phyloP scores from a whole-genome alignment of 306 rosid species.

The Quercus alba region DNA sequence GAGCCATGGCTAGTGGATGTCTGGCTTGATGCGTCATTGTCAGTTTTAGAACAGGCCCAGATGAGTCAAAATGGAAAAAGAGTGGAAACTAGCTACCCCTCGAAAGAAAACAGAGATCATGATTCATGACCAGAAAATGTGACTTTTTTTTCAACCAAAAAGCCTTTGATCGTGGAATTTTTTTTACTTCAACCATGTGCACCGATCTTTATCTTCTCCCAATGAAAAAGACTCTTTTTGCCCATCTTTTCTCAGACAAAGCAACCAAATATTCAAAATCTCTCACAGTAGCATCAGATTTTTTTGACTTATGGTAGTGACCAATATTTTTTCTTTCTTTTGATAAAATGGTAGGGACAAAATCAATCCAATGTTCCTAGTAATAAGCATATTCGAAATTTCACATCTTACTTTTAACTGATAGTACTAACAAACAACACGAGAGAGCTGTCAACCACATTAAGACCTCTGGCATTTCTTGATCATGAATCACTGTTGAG shows the following conservation, averaged over 20 bases:
- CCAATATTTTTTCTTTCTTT: no score
- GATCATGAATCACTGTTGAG: slow-evolving; percentile 32
- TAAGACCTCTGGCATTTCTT: background rate
- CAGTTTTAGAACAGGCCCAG: no score
- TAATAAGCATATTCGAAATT: background rate
- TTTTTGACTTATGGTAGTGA: slow-evolving; percentile 4
- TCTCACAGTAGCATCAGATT: background rate
- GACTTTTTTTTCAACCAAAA: slow-evolving; percentile 7
- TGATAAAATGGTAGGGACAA: background rate
- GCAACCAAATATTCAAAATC: slow-evolving; percentile 10
- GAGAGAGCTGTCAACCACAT: slow-evolving; percentile 29
- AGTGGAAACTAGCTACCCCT: no score
- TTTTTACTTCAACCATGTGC: slow-evolving; percentile 2
- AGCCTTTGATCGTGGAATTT: slow-evolving; percentile 25
- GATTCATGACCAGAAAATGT: background rate
- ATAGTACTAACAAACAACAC: background rate
- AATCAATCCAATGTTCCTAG: background rate
- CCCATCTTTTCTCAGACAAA: slow-evolving; percentile 1
- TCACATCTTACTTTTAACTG: background rate
- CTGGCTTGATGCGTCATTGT: no score
- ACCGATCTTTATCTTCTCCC: background rate
- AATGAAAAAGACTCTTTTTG: background rate
- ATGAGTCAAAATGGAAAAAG: no score
- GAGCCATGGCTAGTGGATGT: no score
- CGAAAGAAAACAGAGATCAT: background rate